These are phyloP conservation scores for Heterobasidion parviporum DNA, from an alignment of 1,284 basidiomycete species.

Conservation along the genomic window DNA sequence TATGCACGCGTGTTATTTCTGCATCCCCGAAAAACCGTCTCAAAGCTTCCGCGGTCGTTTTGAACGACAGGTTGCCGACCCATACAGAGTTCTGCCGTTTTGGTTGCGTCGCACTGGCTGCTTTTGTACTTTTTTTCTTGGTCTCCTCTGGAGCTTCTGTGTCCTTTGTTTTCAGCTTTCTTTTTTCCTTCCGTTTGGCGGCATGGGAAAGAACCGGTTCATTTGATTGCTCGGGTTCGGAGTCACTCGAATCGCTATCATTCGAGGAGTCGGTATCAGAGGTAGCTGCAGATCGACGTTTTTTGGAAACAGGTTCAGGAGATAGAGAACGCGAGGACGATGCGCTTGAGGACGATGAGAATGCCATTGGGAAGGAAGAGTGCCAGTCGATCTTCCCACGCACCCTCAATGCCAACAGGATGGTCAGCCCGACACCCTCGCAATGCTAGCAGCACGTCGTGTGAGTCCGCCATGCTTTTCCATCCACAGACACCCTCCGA, in stretches of 20 bases:
- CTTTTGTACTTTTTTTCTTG: slow-evolving; percentile 35
- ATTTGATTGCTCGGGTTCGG: slow-evolving; percentile 7
- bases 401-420: background rate
- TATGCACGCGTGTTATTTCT: slow-evolving; percentile 65
- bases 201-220: slow-evolving; percentile 61
- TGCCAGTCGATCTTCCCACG: background rate
- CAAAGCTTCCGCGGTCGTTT: slow-evolving; percentile 72
- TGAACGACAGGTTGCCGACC: slow-evolving; percentile 93
- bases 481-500: too few species aligned
- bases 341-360: slow-evolving; percentile 5
- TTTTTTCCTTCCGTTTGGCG: slow-evolving; percentile 57
- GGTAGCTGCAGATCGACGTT: slow-evolving; percentile 1
- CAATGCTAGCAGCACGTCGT: too few species aligned
- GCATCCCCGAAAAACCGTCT: slow-evolving; percentile 65
- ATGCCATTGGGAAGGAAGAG: background rate
- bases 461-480: too few species aligned
- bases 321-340: slow-evolving; percentile 6
- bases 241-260: slow-evolving; percentile 14
- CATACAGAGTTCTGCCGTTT: slow-evolving; percentile 82
- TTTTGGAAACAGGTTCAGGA: slow-evolving; percentile 1
- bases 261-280: slow-evolving; percentile 6
- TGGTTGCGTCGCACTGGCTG: slow-evolving; percentile 18
- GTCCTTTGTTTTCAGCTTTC: slow-evolving; percentile 15
- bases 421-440: too few species aligned
- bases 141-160: slow-evolving; percentile 4